Conservation (phyloP, 257 asterid genomes). For the Leptodermis oblonga region DNA sequence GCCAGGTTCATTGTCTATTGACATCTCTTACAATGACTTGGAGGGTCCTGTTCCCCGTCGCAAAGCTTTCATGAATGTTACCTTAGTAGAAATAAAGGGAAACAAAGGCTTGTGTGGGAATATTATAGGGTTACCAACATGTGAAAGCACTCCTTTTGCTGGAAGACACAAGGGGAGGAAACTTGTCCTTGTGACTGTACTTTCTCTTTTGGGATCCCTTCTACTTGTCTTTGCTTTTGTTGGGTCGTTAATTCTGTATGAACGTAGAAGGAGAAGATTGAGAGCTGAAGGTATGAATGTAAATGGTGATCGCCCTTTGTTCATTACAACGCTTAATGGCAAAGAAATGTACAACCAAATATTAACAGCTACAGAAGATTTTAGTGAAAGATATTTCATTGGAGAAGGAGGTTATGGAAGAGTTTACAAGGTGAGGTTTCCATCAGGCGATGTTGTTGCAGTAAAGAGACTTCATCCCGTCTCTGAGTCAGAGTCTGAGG, state of each 20-base stretch:
- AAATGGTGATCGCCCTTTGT: too few relatives aligned
- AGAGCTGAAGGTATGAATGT: too few relatives aligned
- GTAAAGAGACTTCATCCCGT: constrained; percentile 16
- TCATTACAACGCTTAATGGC: too few relatives aligned
- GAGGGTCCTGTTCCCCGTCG: constrained; percentile 36
- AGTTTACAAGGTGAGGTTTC: constrained; percentile 27
- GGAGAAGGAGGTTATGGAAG: too few relatives aligned
- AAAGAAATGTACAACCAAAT: too few relatives aligned
- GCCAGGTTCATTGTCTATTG: constrained; percentile 20
- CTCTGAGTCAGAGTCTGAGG: constrained; percentile 7
- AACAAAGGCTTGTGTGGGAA: constrained; percentile 38
- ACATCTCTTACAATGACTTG: constrained; percentile 38
- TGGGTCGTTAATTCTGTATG: constrained; percentile 7
- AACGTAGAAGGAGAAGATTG: not conserved
- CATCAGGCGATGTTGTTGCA: constrained; percentile 27
- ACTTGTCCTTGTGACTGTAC: constrained; percentile 7
- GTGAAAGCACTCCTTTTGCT: constrained; percentile 10
- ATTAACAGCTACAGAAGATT: too few relatives aligned
- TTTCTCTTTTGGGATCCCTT: constrained; percentile 11
- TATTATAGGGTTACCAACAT: constrained; percentile 25
- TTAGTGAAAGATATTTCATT: too few relatives aligned
- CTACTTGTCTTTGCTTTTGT: constrained; percentile 11
- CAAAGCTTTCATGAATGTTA: constrained; percentile 23
- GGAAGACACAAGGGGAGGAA: not conserved
- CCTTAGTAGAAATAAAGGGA: constrained; percentile 20